Conservation (phyloP, 1,139 yeast genomes). For the Blastobotrys aristatus region DNA sequence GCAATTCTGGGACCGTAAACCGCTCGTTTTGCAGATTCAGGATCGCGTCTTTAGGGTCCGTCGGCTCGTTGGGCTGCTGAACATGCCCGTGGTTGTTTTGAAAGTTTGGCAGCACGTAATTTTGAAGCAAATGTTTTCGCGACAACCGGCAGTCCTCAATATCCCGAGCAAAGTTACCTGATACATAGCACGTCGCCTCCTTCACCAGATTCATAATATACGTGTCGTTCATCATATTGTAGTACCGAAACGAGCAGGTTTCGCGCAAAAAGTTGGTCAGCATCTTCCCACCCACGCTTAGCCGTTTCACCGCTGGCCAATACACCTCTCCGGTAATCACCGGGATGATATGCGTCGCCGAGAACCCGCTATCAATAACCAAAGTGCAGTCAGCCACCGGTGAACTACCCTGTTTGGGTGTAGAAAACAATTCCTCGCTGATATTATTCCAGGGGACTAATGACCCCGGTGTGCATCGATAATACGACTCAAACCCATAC, state of each 20-base stretch:
- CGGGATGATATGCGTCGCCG: conserved; percentile 84
- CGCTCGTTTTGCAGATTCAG: conserved; percentile 74
- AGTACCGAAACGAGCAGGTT: conserved; percentile 82
- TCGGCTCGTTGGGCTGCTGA: conserved; percentile 32
- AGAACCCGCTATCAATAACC: conserved; percentile 84
- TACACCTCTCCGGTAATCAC: conserved; percentile 72
- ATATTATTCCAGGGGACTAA: conserved; percentile 62
- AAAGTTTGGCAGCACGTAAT: conserved; percentile 82
- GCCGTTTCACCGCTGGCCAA: conserved; percentile 70
- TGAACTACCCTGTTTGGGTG: conserved; percentile 13
- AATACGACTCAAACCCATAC: conserved; percentile 68
- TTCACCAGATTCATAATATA: conserved; percentile 79
- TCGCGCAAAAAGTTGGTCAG: conserved; percentile 80
- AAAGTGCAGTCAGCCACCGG: conserved; percentile 57
- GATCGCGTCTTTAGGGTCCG: conserved; percentile 31
- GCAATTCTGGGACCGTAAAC: conserved; percentile 79
- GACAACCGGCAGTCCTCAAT: conserved; percentile 38
- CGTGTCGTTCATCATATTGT: conserved; percentile 90
- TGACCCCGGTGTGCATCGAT: conserved; percentile 59
- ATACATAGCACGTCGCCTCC: conserved; percentile 72
- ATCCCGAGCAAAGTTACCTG: conserved; percentile 57
- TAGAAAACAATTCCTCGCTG: conserved; percentile 16
- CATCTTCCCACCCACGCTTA: conserved; percentile 80
- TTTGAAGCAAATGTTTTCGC: conserved; percentile 38
- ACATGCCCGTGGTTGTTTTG: conserved; percentile 70